Evolutionary conservation across 2,329 filamentous ascomycete species (phyloP).

Genomic region (Cercospora brassicicola): DNA sequence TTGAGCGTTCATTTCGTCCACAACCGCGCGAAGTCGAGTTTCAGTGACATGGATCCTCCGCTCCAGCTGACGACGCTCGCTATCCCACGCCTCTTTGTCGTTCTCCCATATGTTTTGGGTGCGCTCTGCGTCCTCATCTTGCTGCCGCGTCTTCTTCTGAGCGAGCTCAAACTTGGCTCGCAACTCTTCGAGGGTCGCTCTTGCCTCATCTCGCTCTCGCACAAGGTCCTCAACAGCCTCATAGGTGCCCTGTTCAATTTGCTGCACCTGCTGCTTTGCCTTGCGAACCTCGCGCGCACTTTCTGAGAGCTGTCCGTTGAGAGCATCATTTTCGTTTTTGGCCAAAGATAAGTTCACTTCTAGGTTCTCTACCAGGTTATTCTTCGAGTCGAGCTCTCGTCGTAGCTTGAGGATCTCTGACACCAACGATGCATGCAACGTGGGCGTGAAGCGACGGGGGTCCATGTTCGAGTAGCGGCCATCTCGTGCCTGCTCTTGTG

Average conservation of each 20-base stretch:
- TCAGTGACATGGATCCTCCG: constrained; percentile 88
- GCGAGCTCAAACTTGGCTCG: constrained; percentile 73
- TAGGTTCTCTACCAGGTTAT: constrained; percentile 79
- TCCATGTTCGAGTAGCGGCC: constrained; percentile 68
- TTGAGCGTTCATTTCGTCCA: constrained; percentile 79
- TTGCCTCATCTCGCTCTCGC: constrained; percentile 80
- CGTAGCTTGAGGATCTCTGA: constrained; percentile 87
- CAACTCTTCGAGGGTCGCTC: constrained; percentile 69
- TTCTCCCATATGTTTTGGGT: constrained; percentile 78
- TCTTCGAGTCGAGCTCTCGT: constrained; percentile 87
- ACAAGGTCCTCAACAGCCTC: constrained; percentile 81
- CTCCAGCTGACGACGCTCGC: constrained; percentile 78
- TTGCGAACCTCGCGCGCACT: constrained; percentile 75
- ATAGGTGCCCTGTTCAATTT: constrained; percentile 83
- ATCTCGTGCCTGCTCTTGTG: constrained; percentile 50
- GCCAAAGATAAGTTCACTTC: constrained; percentile 72
- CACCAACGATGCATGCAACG: constrained; percentile 88
- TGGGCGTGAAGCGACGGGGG: constrained; percentile 89
- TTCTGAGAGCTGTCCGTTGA: constrained; percentile 62
- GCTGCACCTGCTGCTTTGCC: constrained; percentile 78
- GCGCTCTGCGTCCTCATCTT: constrained; percentile 80
- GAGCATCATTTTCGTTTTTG: constrained; percentile 70
- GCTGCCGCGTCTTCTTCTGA: constrained; percentile 73
- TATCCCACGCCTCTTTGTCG: constrained; percentile 82
- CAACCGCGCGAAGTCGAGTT: constrained; percentile 74